phyloP scores from a whole-genome alignment of 805 yeast genomes.

The Saccharomycopsis guyanensis region DNA sequence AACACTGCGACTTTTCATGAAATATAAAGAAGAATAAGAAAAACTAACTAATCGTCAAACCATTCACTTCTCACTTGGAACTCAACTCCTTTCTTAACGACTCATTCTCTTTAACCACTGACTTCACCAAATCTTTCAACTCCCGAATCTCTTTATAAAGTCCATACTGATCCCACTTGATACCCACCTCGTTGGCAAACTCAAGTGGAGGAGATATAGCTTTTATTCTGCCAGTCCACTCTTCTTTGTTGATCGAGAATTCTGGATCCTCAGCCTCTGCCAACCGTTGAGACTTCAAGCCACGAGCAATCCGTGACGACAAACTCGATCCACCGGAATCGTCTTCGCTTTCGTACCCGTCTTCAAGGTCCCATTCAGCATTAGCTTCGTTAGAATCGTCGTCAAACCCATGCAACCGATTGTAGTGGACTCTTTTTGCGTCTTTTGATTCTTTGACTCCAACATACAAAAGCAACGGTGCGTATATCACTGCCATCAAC shows the following conservation, averaged over 20 bases:
- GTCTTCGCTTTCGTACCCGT: conserved; percentile 28
- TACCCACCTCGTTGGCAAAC: conserved; percentile 44
- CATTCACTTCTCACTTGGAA: too few species aligned
- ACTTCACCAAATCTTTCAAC: conserved; percentile 23
- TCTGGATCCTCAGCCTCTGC: conserved; percentile 68
- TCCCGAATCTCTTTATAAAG: conserved; percentile 44
- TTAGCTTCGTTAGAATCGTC: conserved; percentile 33
- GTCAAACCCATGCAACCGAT: conserved; percentile 31
- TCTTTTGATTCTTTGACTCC: conserved; percentile 50
- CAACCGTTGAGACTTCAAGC: conserved; percentile 42
- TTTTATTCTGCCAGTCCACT: conserved; percentile 46
- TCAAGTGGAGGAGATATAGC: conserved; percentile 51
- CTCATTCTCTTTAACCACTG: conserved; percentile 19
- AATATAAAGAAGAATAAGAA: too few species aligned
- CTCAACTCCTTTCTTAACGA: conserved; percentile 5
- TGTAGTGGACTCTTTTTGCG: conserved; percentile 37
- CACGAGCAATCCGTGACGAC: conserved; percentile 30
- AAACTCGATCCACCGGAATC: conserved; percentile 23
- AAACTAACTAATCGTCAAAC: too few species aligned
- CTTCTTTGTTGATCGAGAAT: conserved; percentile 40
- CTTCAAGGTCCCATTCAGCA: conserved; percentile 24
- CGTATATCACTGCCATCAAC: conserved; percentile 48
- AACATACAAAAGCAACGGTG: conserved; percentile 47
- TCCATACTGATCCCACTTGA: conserved; percentile 58
- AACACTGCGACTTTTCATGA: too few species aligned